Conservation (phyloP, 2,329 filamentous ascomycete species). For the Iodosphaeria phyllophila region DNA sequence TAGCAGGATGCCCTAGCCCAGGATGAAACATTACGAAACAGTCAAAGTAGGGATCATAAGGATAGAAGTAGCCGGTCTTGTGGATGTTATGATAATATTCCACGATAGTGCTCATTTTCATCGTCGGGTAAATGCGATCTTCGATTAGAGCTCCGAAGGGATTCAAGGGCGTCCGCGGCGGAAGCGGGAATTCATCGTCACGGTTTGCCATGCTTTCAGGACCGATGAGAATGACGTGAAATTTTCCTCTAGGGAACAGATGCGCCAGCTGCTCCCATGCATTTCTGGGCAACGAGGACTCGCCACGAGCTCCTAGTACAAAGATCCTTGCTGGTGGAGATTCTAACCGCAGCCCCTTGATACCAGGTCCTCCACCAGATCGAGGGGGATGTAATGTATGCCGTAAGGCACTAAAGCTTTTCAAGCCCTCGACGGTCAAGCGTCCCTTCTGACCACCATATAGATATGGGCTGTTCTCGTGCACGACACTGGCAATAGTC, state of each 20-base stretch:
- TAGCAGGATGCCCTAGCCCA: conserved; percentile 83
- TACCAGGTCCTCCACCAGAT: conserved; percentile 51
- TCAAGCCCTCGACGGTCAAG: conserved; percentile 73
- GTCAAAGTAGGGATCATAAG: conserved; percentile 97
- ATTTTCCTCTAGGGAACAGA: conserved; percentile 78
- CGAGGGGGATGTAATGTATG: conserved; percentile 85
- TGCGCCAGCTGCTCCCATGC: conserved; percentile 90
- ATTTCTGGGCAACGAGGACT: conserved; percentile 84
- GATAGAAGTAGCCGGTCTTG: conserved; percentile 73
- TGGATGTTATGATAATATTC: conserved; percentile 98
- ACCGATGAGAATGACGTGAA: conserved; percentile 88
- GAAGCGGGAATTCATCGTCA: conserved; percentile 80
- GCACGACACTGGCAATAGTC: conserved; percentile 77
- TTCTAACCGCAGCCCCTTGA: conserved; percentile 66
- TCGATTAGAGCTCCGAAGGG: conserved; percentile 91
- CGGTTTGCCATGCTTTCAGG: conserved; percentile 93
- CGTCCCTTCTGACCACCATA: conserved; percentile 54
- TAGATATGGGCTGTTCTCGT: conserved; percentile 90
- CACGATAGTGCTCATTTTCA: conserved; percentile 96
- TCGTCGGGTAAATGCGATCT: conserved; percentile 66
- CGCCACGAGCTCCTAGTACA: conserved; percentile 85
- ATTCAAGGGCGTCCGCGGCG: conserved; percentile 66
- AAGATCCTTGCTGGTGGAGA: conserved; percentile 85
- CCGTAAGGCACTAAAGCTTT: conserved; percentile 81
- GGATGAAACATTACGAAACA: conserved; percentile 96